phyloP scores from a whole-genome alignment of 345 rosid genomes.

The Capsella bursapastoris region DNA sequence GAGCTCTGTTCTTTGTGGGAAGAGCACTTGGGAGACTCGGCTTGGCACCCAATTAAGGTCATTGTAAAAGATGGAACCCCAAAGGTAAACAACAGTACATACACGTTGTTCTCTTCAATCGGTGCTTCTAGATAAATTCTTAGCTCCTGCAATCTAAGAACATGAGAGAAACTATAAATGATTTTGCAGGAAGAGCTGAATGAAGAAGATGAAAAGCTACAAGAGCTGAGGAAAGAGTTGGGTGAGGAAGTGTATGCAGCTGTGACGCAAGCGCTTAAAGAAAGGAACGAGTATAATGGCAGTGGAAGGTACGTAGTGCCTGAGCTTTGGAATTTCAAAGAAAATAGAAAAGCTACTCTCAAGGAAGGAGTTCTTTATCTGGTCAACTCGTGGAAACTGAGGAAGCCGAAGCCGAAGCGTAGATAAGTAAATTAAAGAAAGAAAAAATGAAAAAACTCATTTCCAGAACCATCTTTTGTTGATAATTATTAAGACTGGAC shows the following conservation, averaged over 20 bases:
- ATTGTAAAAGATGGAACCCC: slow-evolving; percentile 1
- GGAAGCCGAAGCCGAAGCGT: slow-evolving; percentile 29
- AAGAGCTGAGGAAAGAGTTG: slow-evolving; percentile 48
- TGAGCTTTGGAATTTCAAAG: slow-evolving; percentile 64
- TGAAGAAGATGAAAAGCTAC: slow-evolving; percentile 59
- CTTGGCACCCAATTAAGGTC: slow-evolving; percentile 45
- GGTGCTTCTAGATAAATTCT: background rate
- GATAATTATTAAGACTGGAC: slow-evolving; percentile 1
- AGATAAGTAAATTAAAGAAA: background rate
- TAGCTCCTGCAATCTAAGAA: background rate
- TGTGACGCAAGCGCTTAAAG: slow-evolving; percentile 50
- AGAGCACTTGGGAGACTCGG: slow-evolving; percentile 39
- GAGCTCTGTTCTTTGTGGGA: slow-evolving; percentile 43
- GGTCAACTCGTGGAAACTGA: slow-evolving; percentile 22
- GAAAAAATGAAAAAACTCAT: background rate
- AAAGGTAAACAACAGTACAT: slow-evolving; percentile 25
- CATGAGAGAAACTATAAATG: background rate
- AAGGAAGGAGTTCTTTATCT: slow-evolving; percentile 52
- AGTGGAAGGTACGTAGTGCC: slow-evolving; percentile 60
- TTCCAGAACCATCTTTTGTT: background rate
- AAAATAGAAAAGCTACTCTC: slow-evolving; percentile 55
- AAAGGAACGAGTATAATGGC: slow-evolving; percentile 61
- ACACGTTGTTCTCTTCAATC: background rate
- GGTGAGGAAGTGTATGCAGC: slow-evolving; percentile 59
- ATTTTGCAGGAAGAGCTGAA: slow-evolving; percentile 53